Conservation (phyloP, 768 basidiomycete genomes). For the Gelatoporia subvermispora region DNA sequence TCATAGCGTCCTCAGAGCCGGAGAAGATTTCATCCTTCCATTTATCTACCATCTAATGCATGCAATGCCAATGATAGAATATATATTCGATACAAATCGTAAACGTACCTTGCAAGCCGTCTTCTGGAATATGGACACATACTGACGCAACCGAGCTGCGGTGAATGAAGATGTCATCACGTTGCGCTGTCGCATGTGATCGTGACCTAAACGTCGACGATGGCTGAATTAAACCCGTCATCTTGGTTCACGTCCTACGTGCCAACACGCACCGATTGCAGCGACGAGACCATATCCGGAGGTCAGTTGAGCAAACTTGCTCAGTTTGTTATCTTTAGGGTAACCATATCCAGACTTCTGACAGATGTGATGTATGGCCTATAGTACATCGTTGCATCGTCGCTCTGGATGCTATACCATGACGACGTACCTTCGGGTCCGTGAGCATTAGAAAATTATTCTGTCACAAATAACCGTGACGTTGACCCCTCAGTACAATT, state of each 20-base stretch:
- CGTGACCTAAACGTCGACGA: conserved; percentile 11
- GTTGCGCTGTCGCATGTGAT: conserved; percentile 15
- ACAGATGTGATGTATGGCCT: conserved; percentile 22
- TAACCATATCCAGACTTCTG: conserved; percentile 22
- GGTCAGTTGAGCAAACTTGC: background rate
- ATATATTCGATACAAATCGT: too few relatives aligned
- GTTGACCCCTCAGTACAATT: too few relatives aligned
- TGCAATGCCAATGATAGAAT: too few relatives aligned
- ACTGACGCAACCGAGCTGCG: conserved; percentile 10
- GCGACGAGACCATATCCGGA: conserved; percentile 1
- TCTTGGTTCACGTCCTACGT: background rate
- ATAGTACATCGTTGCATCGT: background rate
- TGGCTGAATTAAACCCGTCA: background rate
- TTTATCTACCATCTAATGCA: conserved; percentile 15
- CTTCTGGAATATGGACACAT: conserved; percentile 15
- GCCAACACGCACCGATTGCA: conserved; percentile 6
- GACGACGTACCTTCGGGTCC: conserved; percentile 4
- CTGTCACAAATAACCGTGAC: too few relatives aligned
- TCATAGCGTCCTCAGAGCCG: background rate
- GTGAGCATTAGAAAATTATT: conserved; percentile 6
- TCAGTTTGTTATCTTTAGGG: conserved; percentile 9
- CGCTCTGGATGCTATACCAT: background rate
- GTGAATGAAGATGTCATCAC: conserved; percentile 16
- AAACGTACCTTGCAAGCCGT: conserved; percentile 8
- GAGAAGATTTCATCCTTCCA: conserved; percentile 13